Percentiles rank a stretch among this genome's conserved stretches.
phyloP scores from a whole-genome alignment of 2,329 filamentous ascomycete species.

The Colletotrichum filicis region DNA sequence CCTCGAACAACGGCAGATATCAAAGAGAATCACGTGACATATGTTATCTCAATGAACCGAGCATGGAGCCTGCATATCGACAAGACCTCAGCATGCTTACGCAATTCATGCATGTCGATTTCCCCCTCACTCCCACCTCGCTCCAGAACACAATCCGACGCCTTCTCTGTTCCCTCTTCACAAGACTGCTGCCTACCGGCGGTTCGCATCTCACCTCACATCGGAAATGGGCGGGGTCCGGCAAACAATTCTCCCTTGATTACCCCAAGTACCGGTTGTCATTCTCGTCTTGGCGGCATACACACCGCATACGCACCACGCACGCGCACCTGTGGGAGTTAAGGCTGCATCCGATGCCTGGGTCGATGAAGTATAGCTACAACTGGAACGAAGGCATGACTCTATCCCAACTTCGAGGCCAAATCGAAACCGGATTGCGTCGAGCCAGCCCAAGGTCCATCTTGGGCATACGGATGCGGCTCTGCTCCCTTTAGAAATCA shows the following conservation, averaged over 20 bases:
- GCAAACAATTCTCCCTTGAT: not conserved
- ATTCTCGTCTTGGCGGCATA: not conserved
- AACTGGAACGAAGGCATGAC: not conserved
- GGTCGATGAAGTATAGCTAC: not conserved
- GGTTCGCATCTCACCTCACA: not conserved
- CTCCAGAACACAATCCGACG: not conserved
- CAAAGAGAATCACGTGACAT: not conserved
- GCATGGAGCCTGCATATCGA: not conserved
- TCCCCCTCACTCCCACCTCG: not conserved
- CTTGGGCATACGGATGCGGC: not conserved
- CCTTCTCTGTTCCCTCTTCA: not conserved
- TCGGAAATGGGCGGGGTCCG: not conserved
- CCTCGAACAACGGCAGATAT: not conserved
- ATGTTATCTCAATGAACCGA: not conserved
- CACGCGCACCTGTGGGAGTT: not conserved
- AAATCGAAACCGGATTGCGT: not conserved
- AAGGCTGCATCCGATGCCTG: not conserved
- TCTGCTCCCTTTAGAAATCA: not conserved
- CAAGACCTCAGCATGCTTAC: not conserved
- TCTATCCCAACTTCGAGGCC: not conserved
- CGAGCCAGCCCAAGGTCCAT: not conserved
- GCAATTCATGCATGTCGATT: not conserved
- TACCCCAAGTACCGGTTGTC: not conserved
- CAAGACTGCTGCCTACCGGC: not conserved
- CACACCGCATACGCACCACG: too few species aligned